These are phyloP conservation scores for Geotrichum histeridarum DNA, from an alignment of 1,139 yeast genomes.

Conservation along the genomic window DNA sequence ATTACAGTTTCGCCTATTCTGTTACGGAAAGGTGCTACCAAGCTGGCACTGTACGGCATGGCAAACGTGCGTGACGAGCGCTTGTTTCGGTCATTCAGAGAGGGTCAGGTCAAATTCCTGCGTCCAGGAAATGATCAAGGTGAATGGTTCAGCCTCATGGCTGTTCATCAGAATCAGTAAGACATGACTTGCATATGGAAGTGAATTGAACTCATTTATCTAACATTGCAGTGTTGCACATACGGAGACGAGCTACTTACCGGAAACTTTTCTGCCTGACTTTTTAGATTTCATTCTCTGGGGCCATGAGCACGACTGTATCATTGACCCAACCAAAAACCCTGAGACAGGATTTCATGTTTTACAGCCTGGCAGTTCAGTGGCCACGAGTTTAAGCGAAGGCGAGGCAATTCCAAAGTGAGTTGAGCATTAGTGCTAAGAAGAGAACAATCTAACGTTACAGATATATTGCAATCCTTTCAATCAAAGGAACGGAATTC, in stretches of 20 bases:
- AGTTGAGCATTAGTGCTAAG: conserved; percentile 7
- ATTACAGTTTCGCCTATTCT: conserved; percentile 74
- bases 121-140: conserved; percentile 53
- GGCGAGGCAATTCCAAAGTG: conserved; percentile 77
- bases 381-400: conserved; percentile 83
- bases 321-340: conserved; percentile 63
- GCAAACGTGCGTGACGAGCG: conserved; percentile 89
- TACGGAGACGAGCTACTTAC: conserved; percentile 73
- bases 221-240: conserved; percentile 51
- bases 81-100: conserved; percentile 72
- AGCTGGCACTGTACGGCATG: conserved; percentile 81
- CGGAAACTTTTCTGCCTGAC: conserved; percentile 75
- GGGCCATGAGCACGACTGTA: conserved; percentile 98
- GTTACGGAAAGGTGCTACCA: conserved; percentile 74
- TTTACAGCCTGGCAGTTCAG: conserved; percentile 89
- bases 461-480: conserved; percentile 54
- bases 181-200: neutral
- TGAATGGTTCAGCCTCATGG: conserved; percentile 78
- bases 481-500: conserved; percentile 56
- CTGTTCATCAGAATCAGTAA: conserved; percentile 81
- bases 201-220: neutral
- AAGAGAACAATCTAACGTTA: too few relatives aligned
- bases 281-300: conserved; percentile 80
- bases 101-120: conserved; percentile 71
- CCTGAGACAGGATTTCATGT: conserved; percentile 69